A percentile compares a stretch with the other conserved stretches of the same genome.
These are phyloP conservation scores for Arabidopsis lyrata DNA, from an alignment of 441 rosid species.

Conservation along the genomic window DNA sequence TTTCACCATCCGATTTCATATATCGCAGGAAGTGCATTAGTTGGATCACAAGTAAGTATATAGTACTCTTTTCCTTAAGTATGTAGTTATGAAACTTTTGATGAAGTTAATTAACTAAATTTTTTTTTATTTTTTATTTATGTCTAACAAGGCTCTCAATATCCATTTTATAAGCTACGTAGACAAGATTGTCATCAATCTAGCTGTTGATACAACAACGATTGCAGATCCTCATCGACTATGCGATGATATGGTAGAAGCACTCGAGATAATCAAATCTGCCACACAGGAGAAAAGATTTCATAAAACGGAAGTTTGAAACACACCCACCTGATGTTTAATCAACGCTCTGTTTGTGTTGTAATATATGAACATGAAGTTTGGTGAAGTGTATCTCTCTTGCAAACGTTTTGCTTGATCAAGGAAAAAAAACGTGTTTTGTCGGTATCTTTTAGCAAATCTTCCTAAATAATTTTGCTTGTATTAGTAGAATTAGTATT, in stretches of 20 bases:
- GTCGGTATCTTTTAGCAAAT: background rate
- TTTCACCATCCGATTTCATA: conserved; percentile 16
- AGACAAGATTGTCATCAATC: conserved; percentile 17
- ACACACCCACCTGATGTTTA: background rate
- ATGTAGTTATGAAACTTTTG: background rate
- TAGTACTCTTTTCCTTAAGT: background rate
- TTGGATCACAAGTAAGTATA: conserved; percentile 13
- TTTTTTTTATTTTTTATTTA: no score
- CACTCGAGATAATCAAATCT: background rate
- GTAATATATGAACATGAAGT: background rate
- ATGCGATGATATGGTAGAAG: conserved; percentile 15
- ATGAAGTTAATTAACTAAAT: background rate
- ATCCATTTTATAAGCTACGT: conserved; percentile 19
- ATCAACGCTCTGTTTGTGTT: background rate
- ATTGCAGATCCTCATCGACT: conserved; percentile 7
- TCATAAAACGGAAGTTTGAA: background rate
- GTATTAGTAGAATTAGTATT: background rate
- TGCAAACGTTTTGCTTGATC: background rate
- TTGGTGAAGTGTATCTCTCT: background rate
- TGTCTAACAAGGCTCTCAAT: conserved; percentile 4
- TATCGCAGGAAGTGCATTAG: conserved; percentile 20
- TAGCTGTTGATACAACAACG: conserved; percentile 10
- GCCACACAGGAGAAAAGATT: background rate
- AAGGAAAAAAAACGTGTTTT: no score
- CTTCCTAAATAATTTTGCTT: no score